Conservation (phyloP, 345 rosid species). For the Linum tenue region DNA sequence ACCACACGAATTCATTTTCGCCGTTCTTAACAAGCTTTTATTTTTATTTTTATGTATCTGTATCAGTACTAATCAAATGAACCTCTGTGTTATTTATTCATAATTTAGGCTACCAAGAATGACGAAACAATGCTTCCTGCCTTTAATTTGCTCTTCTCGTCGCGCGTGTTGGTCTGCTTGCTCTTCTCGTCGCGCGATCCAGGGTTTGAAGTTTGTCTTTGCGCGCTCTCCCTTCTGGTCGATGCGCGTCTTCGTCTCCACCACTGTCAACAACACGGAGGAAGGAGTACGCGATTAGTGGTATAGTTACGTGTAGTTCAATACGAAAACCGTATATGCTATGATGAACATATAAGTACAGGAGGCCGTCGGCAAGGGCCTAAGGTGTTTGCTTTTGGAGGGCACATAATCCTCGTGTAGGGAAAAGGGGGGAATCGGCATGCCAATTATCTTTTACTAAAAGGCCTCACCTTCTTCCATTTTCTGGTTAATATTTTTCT, state of each 20-base stretch:
- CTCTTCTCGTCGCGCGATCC: too few relatives aligned
- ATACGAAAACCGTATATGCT: neutral
- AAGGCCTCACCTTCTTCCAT: neutral
- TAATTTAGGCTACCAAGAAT: too few relatives aligned
- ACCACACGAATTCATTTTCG: too few relatives aligned
- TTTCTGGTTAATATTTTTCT: too few relatives aligned
- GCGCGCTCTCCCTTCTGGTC: too few relatives aligned
- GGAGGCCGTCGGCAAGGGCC: neutral
- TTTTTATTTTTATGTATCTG: neutral
- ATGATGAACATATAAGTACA: constrained; percentile 4
- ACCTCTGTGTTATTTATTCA: too few relatives aligned
- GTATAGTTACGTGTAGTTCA: constrained; percentile 7
- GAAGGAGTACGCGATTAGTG: neutral
- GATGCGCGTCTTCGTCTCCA: too few relatives aligned
- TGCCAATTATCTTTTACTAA: constrained; percentile 19
- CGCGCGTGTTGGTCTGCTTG: too few relatives aligned
- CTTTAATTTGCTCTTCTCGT: neutral
- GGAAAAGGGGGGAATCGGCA: constrained; percentile 12
- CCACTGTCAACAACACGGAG: neutral
- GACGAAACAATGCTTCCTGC: too few relatives aligned
- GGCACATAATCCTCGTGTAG: constrained; percentile 6
- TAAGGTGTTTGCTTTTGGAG: constrained; percentile 4
- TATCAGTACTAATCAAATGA: constrained; percentile 9
- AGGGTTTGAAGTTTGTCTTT: too few relatives aligned
- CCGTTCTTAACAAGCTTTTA: too few relatives aligned